Base-by-base conservation (phyloP, 169 alveolate species). In the Cryptosporidium parvum region DNA sequence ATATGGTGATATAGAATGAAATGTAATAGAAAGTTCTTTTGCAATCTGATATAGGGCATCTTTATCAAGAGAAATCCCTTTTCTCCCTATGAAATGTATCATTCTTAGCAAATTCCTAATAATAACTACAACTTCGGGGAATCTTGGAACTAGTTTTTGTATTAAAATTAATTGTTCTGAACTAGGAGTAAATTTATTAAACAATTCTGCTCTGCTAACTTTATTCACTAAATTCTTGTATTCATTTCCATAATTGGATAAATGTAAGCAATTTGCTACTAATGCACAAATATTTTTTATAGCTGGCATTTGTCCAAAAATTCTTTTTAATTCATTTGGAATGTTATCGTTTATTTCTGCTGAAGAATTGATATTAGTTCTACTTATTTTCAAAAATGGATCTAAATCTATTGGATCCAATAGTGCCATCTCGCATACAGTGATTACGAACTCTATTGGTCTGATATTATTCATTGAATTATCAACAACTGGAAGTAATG, bases 371-470 rank as follows among this genome's bases (percentile, higher is more conserved):
- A 58, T 31, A 37, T 58, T 31, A 18, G 18, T 23, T 59, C 48
- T 80, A 26, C 42, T 45, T 12, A 80, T 62, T 3, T 58, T 26
- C 42, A 80, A 65, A 80, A 80, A 80, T 37, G 72, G 75, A 44
- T 42, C 65, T 39, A 80, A 42, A 23, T 80, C 89, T 18, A 80
- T 80, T 18, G 89, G 89, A 6, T 80, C 89, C 33, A 80, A 12
- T 42, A 80, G 44, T 26, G 89, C 75, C 89, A 80, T 80, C 16
- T 80, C 89, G n/a, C 89, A 80, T 8, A 80, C 89, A 26, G 89
- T 80, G 2, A 80, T 42, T 37, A 80, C 45, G 16, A 80, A 80
- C 6, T 69, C 45, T 21, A 62, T 59, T 35, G 89, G 89, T 39
- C 89, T 80, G 8, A 80, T 12, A 2, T 65, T 80, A 42, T 18